Evolutionary conservation across 2,329 filamentous ascomycete genomes (phyloP), one percentile per base, ranked within the genome.

Genomic region (Neonectria ditissima): DNA sequence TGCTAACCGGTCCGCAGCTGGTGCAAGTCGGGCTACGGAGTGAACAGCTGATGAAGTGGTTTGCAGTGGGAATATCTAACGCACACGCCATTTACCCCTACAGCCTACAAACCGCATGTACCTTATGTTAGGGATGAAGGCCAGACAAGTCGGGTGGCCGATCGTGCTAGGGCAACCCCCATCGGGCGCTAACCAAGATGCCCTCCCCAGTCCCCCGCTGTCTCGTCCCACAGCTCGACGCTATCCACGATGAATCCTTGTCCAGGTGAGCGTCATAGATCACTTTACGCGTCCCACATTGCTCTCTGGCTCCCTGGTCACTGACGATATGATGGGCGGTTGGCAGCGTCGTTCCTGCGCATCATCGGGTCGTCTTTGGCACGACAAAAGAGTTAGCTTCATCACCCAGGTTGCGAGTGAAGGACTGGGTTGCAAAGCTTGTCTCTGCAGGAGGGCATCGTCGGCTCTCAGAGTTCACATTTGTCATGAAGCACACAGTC

Each of bases 231-330:
- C 48, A 34, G 45, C 52, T 51, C 20, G 30, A 26, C 30, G 28
- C 37, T 52, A 7, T 57, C 62, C 53, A 62, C 52, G 44, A 26
- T 52, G 53, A 34, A 65, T 58, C 62, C 62, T 52, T 62, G 63
- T 52, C 39, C 13, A 37, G 44, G 51, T 50, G 39, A 59, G 60
- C 63, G 63, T 65, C 63, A 65, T 65, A 50, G 60, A 65, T 54
- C 59, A 65, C 59, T 65, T 65, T 56, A 65, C 63, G 59, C 59
- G 63, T 51, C 30, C 30, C 28, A 22, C 26, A 22, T 22, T 24
- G 14, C 39, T 45, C 48, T 24, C 44, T 56, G 34, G 32, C 45
- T 52, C 32, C 24, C 32, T 50, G 28, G 26, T 54, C 34, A n/a
- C 39, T 45, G 45, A 51, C 30, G 44, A 52, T 47, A 8, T 14